Evolutionary conservation across 1,284 basidiomycete genomes (phyloP), one percentile per base, ranked within the genome.

Genomic region (Mycena sp.): DNA sequence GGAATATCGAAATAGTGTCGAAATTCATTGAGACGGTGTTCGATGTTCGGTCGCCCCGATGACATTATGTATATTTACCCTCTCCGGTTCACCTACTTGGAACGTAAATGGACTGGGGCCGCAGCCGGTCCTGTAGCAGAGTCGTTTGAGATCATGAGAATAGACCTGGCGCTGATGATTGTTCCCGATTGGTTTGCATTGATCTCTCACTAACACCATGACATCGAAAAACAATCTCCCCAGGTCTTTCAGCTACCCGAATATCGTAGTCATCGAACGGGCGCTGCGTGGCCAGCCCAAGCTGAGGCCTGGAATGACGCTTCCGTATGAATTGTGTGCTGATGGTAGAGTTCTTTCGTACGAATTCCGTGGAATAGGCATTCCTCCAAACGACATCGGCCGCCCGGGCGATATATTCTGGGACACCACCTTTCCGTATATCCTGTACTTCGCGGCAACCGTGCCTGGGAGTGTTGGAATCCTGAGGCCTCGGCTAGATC

Each of bases 361-460:
- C 35, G 55, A 58, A 23, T 58, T 48, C 16, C 35, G 46, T 17
- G 46, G 54, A 2, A 26, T 45, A 16, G 54, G 54, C 3, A 29
- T 35, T 0, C 52, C 52, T 30, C 52, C 52, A 32, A 21, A 21
- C 1, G 52, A 46, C 21, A 19, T 56, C 17, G 54, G 54, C 10
- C 43, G 44, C 25, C 43, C 55, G 4, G 55, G 55, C 11, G 55
- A 58, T 41, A 40, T 58, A 1, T 58, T 58, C 28, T 58, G 55
- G 55, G 55, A 58, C 26, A 19, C 32, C 3, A 58, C 55, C 12
- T 40, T 19, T 25, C 55, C 45, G 4, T 58, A 49, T 12, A 56
- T 56, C 16, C 11, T 58, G 7, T 49, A 58, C 25, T 58, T 12
- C 45, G 46, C 2, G 19, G 29, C 0, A 1, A 2, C 3, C 9